phyloP scores from a whole-genome alignment of 1,284 basidiomycete genomes.

The Sutorius eximius region DNA sequence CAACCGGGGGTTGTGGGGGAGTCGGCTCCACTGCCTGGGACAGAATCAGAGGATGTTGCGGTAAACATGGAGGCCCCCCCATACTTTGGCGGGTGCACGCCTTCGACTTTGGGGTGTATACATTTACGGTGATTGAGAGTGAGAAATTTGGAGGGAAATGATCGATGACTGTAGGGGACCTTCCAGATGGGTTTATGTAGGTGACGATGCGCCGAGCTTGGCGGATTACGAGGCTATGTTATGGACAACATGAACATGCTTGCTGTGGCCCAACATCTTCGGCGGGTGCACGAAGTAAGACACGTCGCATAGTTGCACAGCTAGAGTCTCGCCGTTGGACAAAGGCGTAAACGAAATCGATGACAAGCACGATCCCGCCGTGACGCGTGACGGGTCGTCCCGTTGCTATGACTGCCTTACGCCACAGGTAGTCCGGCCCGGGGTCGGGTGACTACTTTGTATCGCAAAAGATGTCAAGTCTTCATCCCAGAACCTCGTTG shows the following conservation, averaged over 20 bases:
- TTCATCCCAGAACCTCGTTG: not conserved
- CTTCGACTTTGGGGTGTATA: not conserved
- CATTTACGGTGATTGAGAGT: not conserved
- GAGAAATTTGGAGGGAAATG: not conserved
- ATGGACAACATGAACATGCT: not conserved
- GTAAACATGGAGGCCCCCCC: not conserved
- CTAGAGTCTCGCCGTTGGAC: not conserved
- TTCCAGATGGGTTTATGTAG: constrained; percentile 5
- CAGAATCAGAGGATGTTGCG: not conserved
- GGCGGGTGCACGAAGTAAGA: not conserved
- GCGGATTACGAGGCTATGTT: not conserved
- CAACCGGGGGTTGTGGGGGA: not conserved
- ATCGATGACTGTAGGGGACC: not conserved
- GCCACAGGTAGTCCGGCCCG: not conserved
- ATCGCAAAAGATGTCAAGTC: not conserved
- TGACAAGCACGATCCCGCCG: not conserved
- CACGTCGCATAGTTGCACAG: not conserved
- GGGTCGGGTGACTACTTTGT: not conserved
- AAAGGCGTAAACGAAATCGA: not conserved
- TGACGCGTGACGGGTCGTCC: not conserved
- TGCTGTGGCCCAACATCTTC: not conserved
- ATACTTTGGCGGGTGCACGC: not conserved
- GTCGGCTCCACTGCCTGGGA: not conserved
- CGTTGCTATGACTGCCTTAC: not conserved
- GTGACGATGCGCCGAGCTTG: not conserved